Evolutionary conservation across 768 basidiomycete species (phyloP).

Genomic region (Russula griseocarnosa): DNA sequence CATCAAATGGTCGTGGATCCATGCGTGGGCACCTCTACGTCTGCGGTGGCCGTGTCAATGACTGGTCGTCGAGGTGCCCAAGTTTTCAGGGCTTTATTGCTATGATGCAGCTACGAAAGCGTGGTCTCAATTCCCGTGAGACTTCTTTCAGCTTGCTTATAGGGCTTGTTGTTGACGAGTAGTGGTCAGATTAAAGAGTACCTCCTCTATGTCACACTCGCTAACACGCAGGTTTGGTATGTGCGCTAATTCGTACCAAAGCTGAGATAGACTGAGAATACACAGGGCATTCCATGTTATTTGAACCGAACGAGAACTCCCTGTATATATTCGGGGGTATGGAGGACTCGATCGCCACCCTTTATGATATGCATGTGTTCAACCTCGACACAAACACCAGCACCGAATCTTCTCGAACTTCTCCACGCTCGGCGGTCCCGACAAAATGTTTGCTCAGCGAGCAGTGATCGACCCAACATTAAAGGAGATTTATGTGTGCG

Average conservation of each 20-base stretch:
- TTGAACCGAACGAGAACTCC: constrained; percentile 54
- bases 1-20: constrained; percentile 79
- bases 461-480: constrained; percentile 61
- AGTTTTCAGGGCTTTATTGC: constrained; percentile 70
- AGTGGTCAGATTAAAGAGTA: constrained; percentile 28
- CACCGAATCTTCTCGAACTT: constrained; percentile 63
- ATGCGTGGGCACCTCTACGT: constrained; percentile 66
- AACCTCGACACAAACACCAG: constrained; percentile 55
- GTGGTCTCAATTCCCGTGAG: constrained; percentile 70
- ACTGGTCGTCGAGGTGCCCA: constrained; percentile 55
- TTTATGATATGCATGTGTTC: constrained; percentile 75
- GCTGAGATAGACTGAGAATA: not conserved
- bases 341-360: constrained; percentile 51
- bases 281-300: constrained; percentile 76
- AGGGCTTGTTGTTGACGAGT: not conserved
- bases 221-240: constrained; percentile 62
- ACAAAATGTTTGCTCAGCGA: constrained; percentile 69
- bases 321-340: constrained; percentile 76
- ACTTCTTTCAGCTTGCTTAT: not conserved
- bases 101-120: constrained; percentile 61
- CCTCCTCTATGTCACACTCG: constrained; percentile 36
- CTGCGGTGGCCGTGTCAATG: constrained; percentile 70
- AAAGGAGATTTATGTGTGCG: constrained; percentile 72
- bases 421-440: constrained; percentile 57
- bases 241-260: constrained; percentile 17